Conservation (phyloP, 1,284 basidiomycete genomes). For the Schizopora paradoxa region DNA sequence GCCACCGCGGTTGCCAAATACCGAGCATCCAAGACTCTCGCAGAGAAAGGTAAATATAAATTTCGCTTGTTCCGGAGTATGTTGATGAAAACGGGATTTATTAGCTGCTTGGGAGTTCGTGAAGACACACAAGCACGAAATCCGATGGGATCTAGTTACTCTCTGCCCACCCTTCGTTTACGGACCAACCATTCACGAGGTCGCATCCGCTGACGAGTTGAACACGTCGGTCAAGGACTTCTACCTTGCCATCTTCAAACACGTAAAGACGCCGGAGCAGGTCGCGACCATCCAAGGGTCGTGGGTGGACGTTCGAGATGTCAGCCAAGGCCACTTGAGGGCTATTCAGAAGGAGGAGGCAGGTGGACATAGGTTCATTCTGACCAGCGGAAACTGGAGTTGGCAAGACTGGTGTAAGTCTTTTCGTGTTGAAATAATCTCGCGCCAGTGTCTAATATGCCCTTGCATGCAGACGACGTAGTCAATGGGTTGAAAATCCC, state of each 20-base stretch:
- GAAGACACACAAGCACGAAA: conserved; percentile 13
- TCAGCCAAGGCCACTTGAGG: conserved; percentile 40
- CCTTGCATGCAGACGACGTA: conserved; percentile 10
- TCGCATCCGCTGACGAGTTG: conserved; percentile 7
- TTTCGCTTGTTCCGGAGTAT: not conserved
- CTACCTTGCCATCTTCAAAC: conserved; percentile 9
- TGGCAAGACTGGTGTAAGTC: conserved; percentile 19
- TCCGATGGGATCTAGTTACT: conserved; percentile 18
- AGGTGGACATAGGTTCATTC: conserved; percentile 37
- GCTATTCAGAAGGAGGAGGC: conserved; percentile 37
- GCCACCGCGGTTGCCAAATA: conserved; percentile 12
- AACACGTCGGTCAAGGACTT: conserved; percentile 7
- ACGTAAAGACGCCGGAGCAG: conserved; percentile 20
- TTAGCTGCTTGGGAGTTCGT: conserved; percentile 23
- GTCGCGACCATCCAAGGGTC: conserved; percentile 25
- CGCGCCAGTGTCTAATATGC: not conserved
- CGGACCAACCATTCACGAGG: conserved; percentile 14
- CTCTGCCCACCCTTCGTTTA: conserved; percentile 17
- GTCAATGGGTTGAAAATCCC: conserved; percentile 6
- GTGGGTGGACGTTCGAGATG: conserved; percentile 44
- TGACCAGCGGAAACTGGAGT: conserved; percentile 16
- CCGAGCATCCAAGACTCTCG: conserved; percentile 15
- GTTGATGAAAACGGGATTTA: not conserved
- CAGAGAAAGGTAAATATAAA: conserved; percentile 10
- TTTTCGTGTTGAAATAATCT: not conserved